phyloP scores from a whole-genome alignment of 2,329 filamentous ascomycete species.

The Venturiaceae sp. region DNA sequence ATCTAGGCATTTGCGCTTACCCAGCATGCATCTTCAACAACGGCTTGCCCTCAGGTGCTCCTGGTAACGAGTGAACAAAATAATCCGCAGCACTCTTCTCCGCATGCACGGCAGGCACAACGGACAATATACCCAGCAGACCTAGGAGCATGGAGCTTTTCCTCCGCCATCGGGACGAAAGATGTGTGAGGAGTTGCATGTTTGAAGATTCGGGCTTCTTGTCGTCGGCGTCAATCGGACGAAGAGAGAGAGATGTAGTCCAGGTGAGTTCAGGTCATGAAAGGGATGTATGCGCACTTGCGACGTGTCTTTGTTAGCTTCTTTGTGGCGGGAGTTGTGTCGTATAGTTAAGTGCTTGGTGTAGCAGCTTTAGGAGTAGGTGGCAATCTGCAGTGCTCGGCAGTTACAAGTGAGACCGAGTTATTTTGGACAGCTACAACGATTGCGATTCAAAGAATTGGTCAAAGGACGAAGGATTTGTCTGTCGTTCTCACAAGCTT shows the following conservation, averaged over 20 bases:
- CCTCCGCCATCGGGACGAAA: constrained; percentile 8
- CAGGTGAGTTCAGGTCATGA: neutral
- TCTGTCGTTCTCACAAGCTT: too few relatives aligned
- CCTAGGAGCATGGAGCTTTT: neutral
- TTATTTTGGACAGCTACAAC: neutral
- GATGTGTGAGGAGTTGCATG: neutral
- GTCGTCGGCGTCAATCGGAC: neutral
- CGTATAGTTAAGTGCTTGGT: neutral
- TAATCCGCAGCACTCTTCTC: constrained; percentile 66
- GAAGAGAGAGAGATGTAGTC: neutral
- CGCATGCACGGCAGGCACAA: constrained; percentile 1
- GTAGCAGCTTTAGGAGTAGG: neutral
- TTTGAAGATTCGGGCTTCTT: neutral
- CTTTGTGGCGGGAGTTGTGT: too few relatives aligned
- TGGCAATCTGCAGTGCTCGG: neutral
- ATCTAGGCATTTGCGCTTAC: constrained; percentile 45
- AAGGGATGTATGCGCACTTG: too few relatives aligned
- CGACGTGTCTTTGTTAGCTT: too few relatives aligned
- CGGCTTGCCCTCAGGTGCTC: constrained; percentile 61
- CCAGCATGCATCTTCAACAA: constrained; percentile 96
- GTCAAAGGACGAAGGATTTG: too few relatives aligned
- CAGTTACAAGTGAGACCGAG: neutral
- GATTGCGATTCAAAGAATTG: too few relatives aligned
- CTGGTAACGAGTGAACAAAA: constrained; percentile 77
- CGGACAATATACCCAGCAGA: neutral